Conservation (phyloP, 2,329 filamentous ascomycete species). For the Colletotrichum sp. region DNA sequence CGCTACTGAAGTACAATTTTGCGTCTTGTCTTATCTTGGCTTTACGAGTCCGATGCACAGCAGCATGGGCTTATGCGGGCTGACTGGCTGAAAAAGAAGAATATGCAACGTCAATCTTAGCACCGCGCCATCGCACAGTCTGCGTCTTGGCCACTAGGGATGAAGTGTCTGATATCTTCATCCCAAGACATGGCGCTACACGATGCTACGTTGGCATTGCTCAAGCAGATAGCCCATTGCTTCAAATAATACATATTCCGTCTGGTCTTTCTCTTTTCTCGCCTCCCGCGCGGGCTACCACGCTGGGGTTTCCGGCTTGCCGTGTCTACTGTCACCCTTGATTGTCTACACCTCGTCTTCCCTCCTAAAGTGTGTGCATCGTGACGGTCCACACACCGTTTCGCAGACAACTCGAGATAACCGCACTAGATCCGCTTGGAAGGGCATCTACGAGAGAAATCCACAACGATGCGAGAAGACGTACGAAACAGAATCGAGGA, state of each 20-base stretch:
- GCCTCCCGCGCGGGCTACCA: not conserved
- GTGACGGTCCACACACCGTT: not conserved
- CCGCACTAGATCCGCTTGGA: not conserved
- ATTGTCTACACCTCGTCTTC: not conserved
- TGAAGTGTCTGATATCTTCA: not conserved
- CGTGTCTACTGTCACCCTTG: not conserved
- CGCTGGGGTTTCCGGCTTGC: not conserved
- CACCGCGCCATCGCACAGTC: not conserved
- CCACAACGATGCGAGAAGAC: not conserved
- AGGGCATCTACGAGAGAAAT: not conserved
- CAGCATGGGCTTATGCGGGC: not conserved
- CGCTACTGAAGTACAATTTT: not conserved
- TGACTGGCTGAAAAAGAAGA: not conserved
- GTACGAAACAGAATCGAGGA: not conserved
- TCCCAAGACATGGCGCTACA: slow-evolving; percentile 1
- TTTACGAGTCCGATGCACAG: not conserved
- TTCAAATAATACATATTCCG: not conserved
- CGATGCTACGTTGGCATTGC: not conserved
- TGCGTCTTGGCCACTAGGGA: not conserved
- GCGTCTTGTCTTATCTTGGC: not conserved
- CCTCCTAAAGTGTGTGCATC: not conserved
- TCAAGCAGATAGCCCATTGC: not conserved
- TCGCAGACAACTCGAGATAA: not conserved
- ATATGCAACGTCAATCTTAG: not conserved
- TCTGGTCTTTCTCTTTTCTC: not conserved